Base-by-base conservation (phyloP, 257 asterid species). In the Thymus quinquecostatus region DNA sequence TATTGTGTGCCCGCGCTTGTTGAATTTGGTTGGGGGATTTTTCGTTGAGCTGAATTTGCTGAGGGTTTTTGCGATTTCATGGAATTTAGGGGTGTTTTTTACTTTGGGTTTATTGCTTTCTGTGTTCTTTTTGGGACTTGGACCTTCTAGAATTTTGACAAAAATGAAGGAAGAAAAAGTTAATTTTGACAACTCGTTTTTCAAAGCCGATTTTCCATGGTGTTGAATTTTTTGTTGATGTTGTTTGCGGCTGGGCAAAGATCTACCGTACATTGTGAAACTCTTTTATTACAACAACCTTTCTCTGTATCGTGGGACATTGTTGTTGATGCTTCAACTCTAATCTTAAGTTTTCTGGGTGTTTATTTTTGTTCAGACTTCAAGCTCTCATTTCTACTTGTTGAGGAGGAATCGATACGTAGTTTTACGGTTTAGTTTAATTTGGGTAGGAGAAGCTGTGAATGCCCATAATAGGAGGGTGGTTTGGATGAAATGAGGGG, bases 401-500 rank as follows among this genome's bases (percentile, higher is more conserved):
- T 69, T 71, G 67, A 73, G 73, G 73, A 77, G 81, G 57, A 58
- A 33, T 72, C 10, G 34, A 47, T 33, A 51, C 8, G 30, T 40
- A 21, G 49, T 58, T 49, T 10, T 53, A 66, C 27, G 60, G 60
- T 62, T 77, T 66, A 74, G 76, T 50, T 65, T 63, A n/a, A 55
- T 43, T 57, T 34, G 73, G 65, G 71, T 43, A 30, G n/a, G 60
- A 50, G 40, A 49, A 72, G 80, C 61, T 64, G 56, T 71, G 62
- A 74, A 80, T 82, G 89, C 77, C 72, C 56, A 78, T 47, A 61
- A 79, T 48, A 68, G 82, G 87, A 77, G 81, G 86, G 81, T 80
- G 57, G 54, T 82, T 82, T 82, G 79, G 86, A 74, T 69, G 92
- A 84, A 83, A 86, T 86, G 92, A 86, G 92, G 70, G 89, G 86